Percentiles rank a stretch among this genome's conserved stretches.
phyloP scores from a whole-genome alignment of 495 filamentous ascomycete species.

The Xylaria scruposa region DNA sequence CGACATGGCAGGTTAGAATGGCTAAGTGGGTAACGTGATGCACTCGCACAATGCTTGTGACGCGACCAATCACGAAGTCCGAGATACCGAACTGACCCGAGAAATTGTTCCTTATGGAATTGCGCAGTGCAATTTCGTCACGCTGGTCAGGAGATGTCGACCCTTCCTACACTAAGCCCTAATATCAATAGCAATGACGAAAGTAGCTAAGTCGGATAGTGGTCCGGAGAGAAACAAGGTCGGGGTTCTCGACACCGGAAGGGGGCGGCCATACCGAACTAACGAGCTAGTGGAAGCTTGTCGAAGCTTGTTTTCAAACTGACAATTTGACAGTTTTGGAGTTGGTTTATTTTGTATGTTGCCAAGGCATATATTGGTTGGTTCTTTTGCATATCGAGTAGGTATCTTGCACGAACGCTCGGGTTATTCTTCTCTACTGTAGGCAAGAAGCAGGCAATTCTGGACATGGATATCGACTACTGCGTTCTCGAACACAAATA shows the following conservation, averaged over 20 bases:
- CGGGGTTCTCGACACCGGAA: background rate
- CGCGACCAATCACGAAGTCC: slow-evolving; percentile 26
- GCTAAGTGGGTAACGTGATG: background rate
- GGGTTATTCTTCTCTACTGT: background rate
- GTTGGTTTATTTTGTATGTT: background rate
- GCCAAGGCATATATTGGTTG: background rate
- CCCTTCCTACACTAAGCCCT: background rate
- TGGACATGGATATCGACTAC: background rate
- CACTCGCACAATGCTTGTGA: slow-evolving; percentile 1
- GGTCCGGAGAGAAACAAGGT: background rate
- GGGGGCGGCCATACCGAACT: background rate
- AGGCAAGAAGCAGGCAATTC: too few species aligned
- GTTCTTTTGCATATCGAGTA: background rate
- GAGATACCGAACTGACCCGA: slow-evolving; percentile 35
- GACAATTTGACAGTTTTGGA: background rate
- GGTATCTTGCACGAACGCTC: background rate
- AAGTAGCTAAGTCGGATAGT: background rate
- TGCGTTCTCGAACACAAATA: too few species aligned
- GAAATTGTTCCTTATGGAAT: slow-evolving; percentile 21
- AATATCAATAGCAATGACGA: slow-evolving; percentile 9
- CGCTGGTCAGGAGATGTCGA: background rate
- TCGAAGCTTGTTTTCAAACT: background rate
- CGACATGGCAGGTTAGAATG: background rate
- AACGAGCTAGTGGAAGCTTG: background rate
- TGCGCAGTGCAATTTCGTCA: slow-evolving; percentile 27